Evolutionary conservation across 768 basidiomycete genomes (phyloP), one percentile per base, ranked within the genome.

Genomic region (Tulasnella sp.): DNA sequence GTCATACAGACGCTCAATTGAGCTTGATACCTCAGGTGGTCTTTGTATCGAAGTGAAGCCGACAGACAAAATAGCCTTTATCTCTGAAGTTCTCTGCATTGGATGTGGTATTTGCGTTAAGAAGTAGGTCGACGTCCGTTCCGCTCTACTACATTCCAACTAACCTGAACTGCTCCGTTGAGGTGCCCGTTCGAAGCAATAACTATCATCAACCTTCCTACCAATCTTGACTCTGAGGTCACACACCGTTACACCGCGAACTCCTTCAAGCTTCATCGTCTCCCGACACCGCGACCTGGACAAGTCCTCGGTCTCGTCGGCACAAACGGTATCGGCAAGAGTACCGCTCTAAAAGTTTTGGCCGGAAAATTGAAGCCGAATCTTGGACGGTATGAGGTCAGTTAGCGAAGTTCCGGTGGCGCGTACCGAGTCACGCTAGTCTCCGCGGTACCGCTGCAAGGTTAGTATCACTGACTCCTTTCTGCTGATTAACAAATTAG

Each of bases 61-160:
- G 16, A 87, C 89, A 8, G 95, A 97, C 83, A 98, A 98, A 84
- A 97, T 98, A 81, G 91, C 97, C 1, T 98, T 95, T 86, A 92
- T 99, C 82, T 98, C 97, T 34, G 97, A 99, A 80, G 95, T 96
- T 80, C 84, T 99, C 71, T 99, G 97, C 80, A 99, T 99, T 74
- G 97, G 97, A 77, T 99, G 97, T 81, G 97, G 97, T 91, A 98
- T 99, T 78, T 99, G 97, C 80, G 95, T 98, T 39, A 98, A 98
- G 83, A 99, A 98, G 96, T 97, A 78, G 79, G 90, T 82, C 6
- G 8, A 37, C 29, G 39, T 7, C 19, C 16, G 19, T 11, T 66
- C 5, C 26, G 44, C 72, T 26, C 52, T 29, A 64, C 11, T 29
- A 19, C 40, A 14, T 62, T 19, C 19, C n/a, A 69, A 37, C 52